Base-by-base conservation (phyloP, 2,329 filamentous ascomycete species). In the Blumeria graminis region DNA sequence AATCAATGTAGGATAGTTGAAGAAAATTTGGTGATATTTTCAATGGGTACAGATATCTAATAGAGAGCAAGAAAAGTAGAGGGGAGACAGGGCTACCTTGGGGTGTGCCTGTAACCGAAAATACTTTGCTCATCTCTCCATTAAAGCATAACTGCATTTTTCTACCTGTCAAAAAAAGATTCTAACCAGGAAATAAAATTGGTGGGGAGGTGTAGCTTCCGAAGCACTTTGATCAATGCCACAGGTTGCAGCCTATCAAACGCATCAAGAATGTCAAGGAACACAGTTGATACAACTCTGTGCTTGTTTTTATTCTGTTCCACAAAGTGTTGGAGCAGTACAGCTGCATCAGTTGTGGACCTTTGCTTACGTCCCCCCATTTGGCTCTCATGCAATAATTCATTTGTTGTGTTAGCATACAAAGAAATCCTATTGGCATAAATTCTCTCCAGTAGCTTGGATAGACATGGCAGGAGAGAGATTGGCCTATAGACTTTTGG, bases 401-500 rank as follows among this genome's bases (percentile, higher is more conserved):
- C 18, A n/a, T 18, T 10, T 2, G 16, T 28, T 6, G 4, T 48
- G 16, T 48, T 18, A 28, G 45, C n/a, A 18, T 28, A 16, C 6
- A 6, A 48, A 48, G 32, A 14, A n/a, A 53, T 35, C n/a, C 50
- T 35, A 34, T 35, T 35, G 8, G 50, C 5, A 35, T 13, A 35
- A 8, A 35, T 53, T 22, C 50, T 53, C 16, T 34, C 35, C n/a
- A 35, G 10, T 35, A 53, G 4, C n/a, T 35, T 53, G 16, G 32
- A n/a, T 3, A 35, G 50, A 38, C 16, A 35, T n/a, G 32, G 16
- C 3, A 35, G 38, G 14, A 34, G 13, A 8, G 55, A 56, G 11
- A 56, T 56, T 6, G 43, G 36, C 32, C 16, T 46, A 36, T 50
- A 56, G 10, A 5, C 55, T 16, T 50, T 56, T 3, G 55, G 55